phyloP scores from a whole-genome alignment of 352 stramenopile genomes.

The Peronospora belbahrii region DNA sequence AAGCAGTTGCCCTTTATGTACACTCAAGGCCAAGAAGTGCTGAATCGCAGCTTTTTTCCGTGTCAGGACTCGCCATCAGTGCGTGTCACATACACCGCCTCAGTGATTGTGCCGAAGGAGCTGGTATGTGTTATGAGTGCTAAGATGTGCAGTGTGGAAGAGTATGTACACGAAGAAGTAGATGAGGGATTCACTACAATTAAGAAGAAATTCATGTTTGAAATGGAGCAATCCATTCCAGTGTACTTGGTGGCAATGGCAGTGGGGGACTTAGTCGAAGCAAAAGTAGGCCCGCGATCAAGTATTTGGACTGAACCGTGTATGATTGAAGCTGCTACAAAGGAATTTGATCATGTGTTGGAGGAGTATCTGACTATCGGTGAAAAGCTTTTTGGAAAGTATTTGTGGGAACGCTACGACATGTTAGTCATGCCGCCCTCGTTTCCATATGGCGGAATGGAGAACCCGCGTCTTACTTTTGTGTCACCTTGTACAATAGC shows the following conservation, averaged over 20 bases:
- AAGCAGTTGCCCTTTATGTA: slow-evolving; percentile 76
- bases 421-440: slow-evolving; percentile 79
- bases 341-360: slow-evolving; percentile 69
- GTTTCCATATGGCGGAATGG: slow-evolving; percentile 98
- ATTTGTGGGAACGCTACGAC: slow-evolving; percentile 81
- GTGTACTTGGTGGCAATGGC: slow-evolving; percentile 83
- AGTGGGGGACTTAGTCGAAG: slow-evolving; percentile 64
- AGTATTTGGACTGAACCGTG: slow-evolving; percentile 78
- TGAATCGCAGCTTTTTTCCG: slow-evolving; percentile 79
- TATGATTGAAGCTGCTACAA: slow-evolving; percentile 64
- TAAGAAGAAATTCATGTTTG: slow-evolving; percentile 51
- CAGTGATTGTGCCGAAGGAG: slow-evolving; percentile 86
- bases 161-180: slow-evolving; percentile 13
- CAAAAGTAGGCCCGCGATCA: slow-evolving; percentile 56
- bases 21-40: slow-evolving; percentile 81
- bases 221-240: slow-evolving; percentile 78
- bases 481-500: slow-evolving; percentile 67
- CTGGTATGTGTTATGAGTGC: slow-evolving; percentile 87
- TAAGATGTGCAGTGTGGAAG: slow-evolving; percentile 30
- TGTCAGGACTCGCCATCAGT: slow-evolving; percentile 92
- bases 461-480: slow-evolving; percentile 90
- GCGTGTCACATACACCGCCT: slow-evolving; percentile 93
- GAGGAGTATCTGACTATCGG: slow-evolving; percentile 68
- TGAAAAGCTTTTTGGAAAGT: slow-evolving; percentile 73
- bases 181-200: slow-evolving; percentile 8